phyloP scores from a whole-genome alignment of 371 early-diverging fungal species.

The Choanephora cucurbitarum region DNA sequence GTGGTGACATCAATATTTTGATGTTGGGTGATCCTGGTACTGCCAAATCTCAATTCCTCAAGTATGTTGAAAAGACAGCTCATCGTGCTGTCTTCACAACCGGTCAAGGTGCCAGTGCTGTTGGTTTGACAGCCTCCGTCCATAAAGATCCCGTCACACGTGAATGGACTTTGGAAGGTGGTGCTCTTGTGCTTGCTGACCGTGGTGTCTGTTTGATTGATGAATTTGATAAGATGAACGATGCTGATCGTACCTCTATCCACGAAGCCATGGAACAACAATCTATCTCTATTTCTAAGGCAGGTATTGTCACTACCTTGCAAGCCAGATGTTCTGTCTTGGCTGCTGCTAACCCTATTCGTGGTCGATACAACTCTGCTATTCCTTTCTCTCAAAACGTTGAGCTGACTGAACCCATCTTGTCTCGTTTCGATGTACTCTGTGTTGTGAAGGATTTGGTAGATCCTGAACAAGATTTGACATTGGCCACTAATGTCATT shows the following conservation, averaged over 20 bases:
- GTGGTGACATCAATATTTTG: conserved; percentile 99
- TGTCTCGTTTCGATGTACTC: conserved; percentile 99
- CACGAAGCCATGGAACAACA: conserved; percentile 99
- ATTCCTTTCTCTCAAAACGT: conserved; percentile 98
- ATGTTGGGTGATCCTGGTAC: conserved; percentile 99
- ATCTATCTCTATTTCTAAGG: conserved; percentile 97
- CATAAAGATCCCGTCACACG: conserved; percentile 95
- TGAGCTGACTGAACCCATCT: conserved; percentile 98
- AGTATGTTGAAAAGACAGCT: conserved; percentile 95
- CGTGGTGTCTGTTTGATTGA: conserved; percentile 98
- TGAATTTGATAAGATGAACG: conserved; percentile 99
- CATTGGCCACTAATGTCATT: conserved; percentile 95
- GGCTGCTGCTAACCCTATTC: conserved; percentile 99
- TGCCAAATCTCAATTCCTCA: conserved; percentile 99
- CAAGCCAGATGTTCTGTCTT: conserved; percentile 97
- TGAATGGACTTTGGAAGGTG: conserved; percentile 99
- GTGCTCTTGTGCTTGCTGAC: conserved; percentile 99
- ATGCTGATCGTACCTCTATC: conserved; percentile 73
- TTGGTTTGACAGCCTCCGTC: conserved; percentile 99
- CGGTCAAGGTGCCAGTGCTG: conserved; percentile 99
- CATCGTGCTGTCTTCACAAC: conserved; percentile 98
- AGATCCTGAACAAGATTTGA: conserved; percentile 87
- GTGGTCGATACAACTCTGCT: conserved; percentile 97
- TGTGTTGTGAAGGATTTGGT: conserved; percentile 97
- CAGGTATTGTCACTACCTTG: conserved; percentile 95